phyloP scores from a whole-genome alignment of 345 rosid species.

The Chamaenerion angustifolium region DNA sequence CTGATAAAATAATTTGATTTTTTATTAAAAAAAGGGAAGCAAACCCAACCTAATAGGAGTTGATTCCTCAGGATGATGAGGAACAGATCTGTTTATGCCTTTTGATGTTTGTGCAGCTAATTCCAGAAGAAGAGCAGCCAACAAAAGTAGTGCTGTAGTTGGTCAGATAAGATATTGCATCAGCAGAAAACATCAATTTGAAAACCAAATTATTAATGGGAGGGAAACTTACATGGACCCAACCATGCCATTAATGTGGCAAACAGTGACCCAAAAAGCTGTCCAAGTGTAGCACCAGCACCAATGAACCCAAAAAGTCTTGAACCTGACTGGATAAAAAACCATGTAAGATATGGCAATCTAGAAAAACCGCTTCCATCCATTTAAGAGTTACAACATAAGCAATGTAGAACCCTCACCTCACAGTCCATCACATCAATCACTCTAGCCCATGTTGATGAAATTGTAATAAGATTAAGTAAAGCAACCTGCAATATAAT shows the following conservation, averaged over 20 bases:
- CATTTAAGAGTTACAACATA: conserved; percentile 1
- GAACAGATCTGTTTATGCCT: conserved; percentile 48
- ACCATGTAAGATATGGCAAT: conserved; percentile 15
- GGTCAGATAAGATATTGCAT: conserved; percentile 5
- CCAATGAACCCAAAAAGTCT: conserved; percentile 94
- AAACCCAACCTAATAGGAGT: conserved; percentile 45
- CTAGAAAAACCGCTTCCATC: not conserved
- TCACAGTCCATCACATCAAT: conserved; percentile 89
- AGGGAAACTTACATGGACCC: conserved; percentile 59
- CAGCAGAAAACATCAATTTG: conserved; percentile 3
- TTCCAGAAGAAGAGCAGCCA: conserved; percentile 84
- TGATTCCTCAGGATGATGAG: conserved; percentile 51
- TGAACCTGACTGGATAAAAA: conserved; percentile 76
- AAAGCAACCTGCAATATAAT: conserved; percentile 46
- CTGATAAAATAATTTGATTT: no score
- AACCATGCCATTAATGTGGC: conserved; percentile 78
- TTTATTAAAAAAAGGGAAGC: not conserved
- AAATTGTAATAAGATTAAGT: conserved; percentile 82
- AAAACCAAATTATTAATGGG: conserved; percentile 7
- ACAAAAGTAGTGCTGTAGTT: conserved; percentile 53
- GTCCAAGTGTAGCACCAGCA: conserved; percentile 95
- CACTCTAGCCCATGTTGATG: conserved; percentile 93
- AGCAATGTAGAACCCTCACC: conserved; percentile 25
- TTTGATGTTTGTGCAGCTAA: conserved; percentile 79
- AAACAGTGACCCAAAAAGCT: conserved; percentile 87